phyloP scores from a whole-genome alignment of 129 eudicot genomes.

The Logfia minima region DNA sequence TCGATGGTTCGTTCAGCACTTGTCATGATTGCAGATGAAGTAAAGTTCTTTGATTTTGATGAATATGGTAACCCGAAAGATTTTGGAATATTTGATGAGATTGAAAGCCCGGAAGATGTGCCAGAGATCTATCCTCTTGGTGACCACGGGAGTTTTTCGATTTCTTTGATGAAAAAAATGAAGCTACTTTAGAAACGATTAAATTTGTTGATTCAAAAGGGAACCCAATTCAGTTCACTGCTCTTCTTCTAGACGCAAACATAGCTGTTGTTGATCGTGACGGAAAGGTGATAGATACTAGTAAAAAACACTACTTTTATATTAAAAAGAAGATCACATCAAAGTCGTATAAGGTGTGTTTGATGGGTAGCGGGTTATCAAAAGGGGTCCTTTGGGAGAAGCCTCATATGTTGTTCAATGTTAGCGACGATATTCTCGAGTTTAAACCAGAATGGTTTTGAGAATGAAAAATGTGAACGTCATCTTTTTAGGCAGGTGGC shows the following conservation, averaged over 20 bases:
- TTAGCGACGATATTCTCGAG: constrained; percentile 35
- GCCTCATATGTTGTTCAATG: constrained; percentile 47
- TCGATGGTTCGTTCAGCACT: constrained; percentile 33
- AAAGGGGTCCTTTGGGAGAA: constrained; percentile 26
- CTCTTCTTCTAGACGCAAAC: too few species aligned
- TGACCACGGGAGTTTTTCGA: constrained; percentile 32
- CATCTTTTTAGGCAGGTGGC: constrained; percentile 54
- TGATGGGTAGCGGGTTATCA: constrained; percentile 41
- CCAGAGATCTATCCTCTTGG: constrained; percentile 31
- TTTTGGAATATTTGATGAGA: constrained; percentile 22
- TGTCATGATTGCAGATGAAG: constrained; percentile 26
- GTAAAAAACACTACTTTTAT: neutral
- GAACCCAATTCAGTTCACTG: constrained; percentile 16
- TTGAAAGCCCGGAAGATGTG: constrained; percentile 18
- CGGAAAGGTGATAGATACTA: neutral
- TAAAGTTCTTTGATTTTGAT: constrained; percentile 42
- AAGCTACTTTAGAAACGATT: neutral
- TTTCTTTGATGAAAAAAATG: neutral
- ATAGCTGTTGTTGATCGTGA: neutral
- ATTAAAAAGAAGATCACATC: constrained; percentile 2
- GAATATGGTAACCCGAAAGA: constrained; percentile 26
- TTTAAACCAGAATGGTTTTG: constrained; percentile 45
- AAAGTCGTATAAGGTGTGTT: constrained; percentile 33
- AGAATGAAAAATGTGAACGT: constrained; percentile 42
- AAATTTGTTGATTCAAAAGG: neutral